Conservation (phyloP, 2,329 filamentous ascomycete species). For the Byssothecium circinans region DNA sequence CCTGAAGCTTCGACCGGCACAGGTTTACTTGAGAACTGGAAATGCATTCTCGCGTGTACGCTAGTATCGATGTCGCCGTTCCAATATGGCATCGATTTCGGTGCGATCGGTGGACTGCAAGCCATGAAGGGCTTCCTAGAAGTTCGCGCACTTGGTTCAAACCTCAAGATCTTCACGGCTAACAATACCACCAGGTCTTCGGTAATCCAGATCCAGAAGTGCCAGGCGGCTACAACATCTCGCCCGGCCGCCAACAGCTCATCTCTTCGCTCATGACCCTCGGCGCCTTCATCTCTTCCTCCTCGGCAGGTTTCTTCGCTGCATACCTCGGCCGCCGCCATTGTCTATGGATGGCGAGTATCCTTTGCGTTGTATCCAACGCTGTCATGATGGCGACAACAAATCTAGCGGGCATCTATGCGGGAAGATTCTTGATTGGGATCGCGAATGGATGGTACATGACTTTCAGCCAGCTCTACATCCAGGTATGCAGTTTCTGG, state of each 20-base stretch:
- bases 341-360: constrained; percentile 53
- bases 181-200: constrained; percentile 23
- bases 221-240: constrained; percentile 51
- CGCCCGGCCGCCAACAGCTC: constrained; percentile 45
- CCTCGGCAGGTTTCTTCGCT: constrained; percentile 38
- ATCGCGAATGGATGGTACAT: constrained; percentile 56
- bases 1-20: constrained; percentile 21
- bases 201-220: constrained; percentile 30
- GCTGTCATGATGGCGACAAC: constrained; percentile 60
- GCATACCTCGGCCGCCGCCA: constrained; percentile 45
- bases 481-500: constrained; percentile 41
- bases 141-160: constrained; percentile 21
- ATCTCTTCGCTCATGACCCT: constrained; percentile 52
- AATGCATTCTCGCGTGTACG: constrained; percentile 52
- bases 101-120: constrained; percentile 54
- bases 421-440: constrained; percentile 59
- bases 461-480: constrained; percentile 57
- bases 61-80: constrained; percentile 55
- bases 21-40: constrained; percentile 49
- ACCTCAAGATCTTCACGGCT: background rate
- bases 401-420: constrained; percentile 56
- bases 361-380: constrained; percentile 51
- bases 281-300: constrained; percentile 49
- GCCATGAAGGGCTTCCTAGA: constrained; percentile 55
- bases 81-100: constrained; percentile 57